Conservation (phyloP, 2,329 filamentous ascomycete genomes). For the Diaporthe citri region DNA sequence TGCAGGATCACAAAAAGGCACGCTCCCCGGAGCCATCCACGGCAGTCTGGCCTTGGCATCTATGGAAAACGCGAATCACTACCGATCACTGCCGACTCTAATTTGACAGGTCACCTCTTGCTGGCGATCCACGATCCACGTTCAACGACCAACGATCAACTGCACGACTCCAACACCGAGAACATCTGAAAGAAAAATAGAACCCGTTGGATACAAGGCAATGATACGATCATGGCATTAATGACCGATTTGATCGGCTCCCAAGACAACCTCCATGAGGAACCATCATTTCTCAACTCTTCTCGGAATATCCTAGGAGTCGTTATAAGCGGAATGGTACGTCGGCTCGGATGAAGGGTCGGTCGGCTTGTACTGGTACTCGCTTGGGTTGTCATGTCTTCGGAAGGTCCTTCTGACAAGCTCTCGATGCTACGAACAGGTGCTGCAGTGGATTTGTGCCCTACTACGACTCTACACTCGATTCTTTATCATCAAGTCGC, state of each 20-base stretch:
- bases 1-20: slow-evolving; percentile 25
- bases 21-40: slow-evolving; percentile 20
- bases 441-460: slow-evolving; percentile 41
- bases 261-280: slow-evolving; percentile 30
- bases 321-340: slow-evolving; percentile 34
- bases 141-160: background rate
- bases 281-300: slow-evolving; percentile 32
- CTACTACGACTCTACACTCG: slow-evolving; percentile 42
- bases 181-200: background rate
- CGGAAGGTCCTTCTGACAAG: background rate
- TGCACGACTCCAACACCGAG: background rate
- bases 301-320: slow-evolving; percentile 33
- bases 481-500: slow-evolving; percentile 39
- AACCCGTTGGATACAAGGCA: background rate
- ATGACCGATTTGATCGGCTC: slow-evolving; percentile 36
- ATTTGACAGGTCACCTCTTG: background rate
- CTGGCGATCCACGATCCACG: slow-evolving; percentile 21
- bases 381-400: background rate
- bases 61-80: background rate
- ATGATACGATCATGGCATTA: slow-evolving; percentile 26
- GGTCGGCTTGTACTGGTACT: background rate
- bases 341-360: slow-evolving; percentile 13
- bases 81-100: slow-evolving; percentile 18
- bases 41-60: slow-evolving; percentile 16
- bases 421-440: background rate